Percentiles rank a stretch among this genome's conserved stretches.
Conservation (phyloP, 1,139 yeast species). For the Debaryomyces sp. region DNA sequence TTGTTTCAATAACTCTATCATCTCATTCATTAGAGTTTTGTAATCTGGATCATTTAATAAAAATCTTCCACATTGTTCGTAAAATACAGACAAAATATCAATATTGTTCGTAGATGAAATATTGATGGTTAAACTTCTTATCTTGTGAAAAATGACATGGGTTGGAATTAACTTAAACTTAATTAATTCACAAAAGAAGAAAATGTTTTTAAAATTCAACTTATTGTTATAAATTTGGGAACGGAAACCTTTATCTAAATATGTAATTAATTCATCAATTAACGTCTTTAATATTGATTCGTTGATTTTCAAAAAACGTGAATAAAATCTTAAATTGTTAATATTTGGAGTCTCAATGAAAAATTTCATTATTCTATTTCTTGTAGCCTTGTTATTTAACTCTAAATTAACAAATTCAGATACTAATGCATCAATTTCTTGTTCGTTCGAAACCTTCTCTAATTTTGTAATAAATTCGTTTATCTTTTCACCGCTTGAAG, state of each 20-base stretch:
- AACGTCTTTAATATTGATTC: conserved; percentile 53
- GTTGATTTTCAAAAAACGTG: conserved; percentile 70
- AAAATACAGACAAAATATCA: conserved; percentile 65
- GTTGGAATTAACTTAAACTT: conserved; percentile 78
- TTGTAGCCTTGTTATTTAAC: conserved; percentile 75
- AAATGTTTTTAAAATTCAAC: conserved; percentile 58
- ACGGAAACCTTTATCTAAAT: conserved; percentile 63
- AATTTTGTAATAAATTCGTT: conserved; percentile 46
- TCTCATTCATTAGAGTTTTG: conserved; percentile 58
- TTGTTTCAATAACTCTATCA: conserved; percentile 59
- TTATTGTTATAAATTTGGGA: conserved; percentile 56
- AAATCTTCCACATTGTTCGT: conserved; percentile 76
- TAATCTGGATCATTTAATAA: conserved; percentile 66
- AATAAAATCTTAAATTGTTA: conserved; percentile 51
- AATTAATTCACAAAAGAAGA: conserved; percentile 72
- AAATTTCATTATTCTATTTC: conserved; percentile 58
- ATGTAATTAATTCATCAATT: conserved; percentile 55
- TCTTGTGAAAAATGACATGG: conserved; percentile 71
- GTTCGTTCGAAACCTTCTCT: conserved; percentile 47
- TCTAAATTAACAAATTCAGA: conserved; percentile 52
- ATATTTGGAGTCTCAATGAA: conserved; percentile 53
- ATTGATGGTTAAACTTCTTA: conserved; percentile 56
- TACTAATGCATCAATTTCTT: conserved; percentile 60
- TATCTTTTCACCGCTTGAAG: conserved; percentile 47
- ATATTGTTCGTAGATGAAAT: conserved; percentile 59